phyloP scores from a whole-genome alignment of 2,329 filamentous ascomycete species.

The Aulographum hederae region DNA sequence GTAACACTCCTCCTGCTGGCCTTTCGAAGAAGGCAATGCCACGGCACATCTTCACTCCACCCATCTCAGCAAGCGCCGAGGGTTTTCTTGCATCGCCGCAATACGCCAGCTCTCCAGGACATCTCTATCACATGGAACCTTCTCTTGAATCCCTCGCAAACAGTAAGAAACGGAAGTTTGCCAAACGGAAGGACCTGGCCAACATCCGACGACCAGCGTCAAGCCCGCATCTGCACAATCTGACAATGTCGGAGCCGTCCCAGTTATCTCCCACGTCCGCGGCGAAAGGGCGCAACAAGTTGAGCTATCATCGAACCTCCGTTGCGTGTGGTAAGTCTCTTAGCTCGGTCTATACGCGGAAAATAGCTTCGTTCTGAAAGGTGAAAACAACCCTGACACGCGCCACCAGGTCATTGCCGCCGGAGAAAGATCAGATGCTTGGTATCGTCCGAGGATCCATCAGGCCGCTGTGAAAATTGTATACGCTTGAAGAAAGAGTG shows the following conservation, averaged over 20 bases:
- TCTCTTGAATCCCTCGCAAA: too few species aligned
- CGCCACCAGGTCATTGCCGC: constrained; percentile 78
- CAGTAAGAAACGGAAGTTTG: constrained; percentile 19
- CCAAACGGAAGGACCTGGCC: constrained; percentile 19
- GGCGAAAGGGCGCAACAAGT: constrained; percentile 68
- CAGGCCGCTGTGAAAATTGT: constrained; percentile 76
- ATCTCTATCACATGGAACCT: too few species aligned
- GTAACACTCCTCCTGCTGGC: too few species aligned
- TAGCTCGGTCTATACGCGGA: constrained; percentile 4
- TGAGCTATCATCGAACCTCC: constrained; percentile 88
- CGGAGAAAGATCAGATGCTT: constrained; percentile 88
- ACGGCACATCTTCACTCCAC: too few species aligned
- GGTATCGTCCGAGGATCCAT: constrained; percentile 46
- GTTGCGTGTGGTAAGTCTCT: constrained; percentile 76
- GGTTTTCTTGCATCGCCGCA: too few species aligned
- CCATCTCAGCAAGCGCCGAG: too few species aligned
- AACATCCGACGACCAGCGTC: constrained; percentile 25
- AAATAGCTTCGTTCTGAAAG: constrained; percentile 6
- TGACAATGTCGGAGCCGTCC: constrained; percentile 15
- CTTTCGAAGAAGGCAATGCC: too few species aligned
- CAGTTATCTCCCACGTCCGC: constrained; percentile 29
- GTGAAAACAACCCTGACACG: too few species aligned
- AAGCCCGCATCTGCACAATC: constrained; percentile 27
- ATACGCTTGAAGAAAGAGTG: constrained; percentile 90
- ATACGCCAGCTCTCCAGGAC: too few species aligned